Base-by-base conservation (phyloP, 2,329 filamentous ascomycete genomes). In the Colletotrichum sojae region DNA sequence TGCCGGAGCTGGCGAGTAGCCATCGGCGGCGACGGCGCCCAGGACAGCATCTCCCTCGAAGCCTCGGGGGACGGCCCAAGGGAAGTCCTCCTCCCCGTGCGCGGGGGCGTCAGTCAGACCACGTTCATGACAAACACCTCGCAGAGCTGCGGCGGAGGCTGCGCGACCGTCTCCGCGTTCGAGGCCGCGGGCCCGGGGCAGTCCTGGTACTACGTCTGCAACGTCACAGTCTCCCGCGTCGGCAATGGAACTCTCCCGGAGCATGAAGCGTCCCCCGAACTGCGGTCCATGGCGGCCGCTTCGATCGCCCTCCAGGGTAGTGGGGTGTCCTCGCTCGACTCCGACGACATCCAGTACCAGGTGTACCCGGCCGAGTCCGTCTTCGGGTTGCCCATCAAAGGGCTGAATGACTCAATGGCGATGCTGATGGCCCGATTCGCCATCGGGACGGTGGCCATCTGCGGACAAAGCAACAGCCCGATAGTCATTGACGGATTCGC, bases 221-320 rank as follows among this genome's bases (percentile, higher is more conserved):
- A 82, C 57, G 75, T 82, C 13, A 80, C 76, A 0, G 57, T 84
- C 4, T 74, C 73, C 0, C 22, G 70, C 2, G 82, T 82, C 1
- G 58, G 43, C 20, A 81, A 74, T 52, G 83, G 79, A 2, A 73
- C 77, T 2, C 73, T 78, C 64, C 78, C 76, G 9, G 79, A 80
- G 58, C 79, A 83, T 56, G 63, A 72, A 1, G 74, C 83, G n/a
- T 79, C 80, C 36, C 71, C 74, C 51, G 69, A 76, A n/a, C 76
- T 83, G 62, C 77, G 78, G 2, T 69, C 70, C 15, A 73, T 81
- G 27, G 79, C 81, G 0, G 75, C 79, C 6, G 72, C 75, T 1
- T 77, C 79, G 1, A 83, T 84, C 16, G 82, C 82, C 0, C 78
- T 83, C 4, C 77, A 81, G 43, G 83, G 82, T 5, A 83, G 81